phyloP scores from a whole-genome alignment of 108 stramenopile species.

The Bacterosira constricta region DNA sequence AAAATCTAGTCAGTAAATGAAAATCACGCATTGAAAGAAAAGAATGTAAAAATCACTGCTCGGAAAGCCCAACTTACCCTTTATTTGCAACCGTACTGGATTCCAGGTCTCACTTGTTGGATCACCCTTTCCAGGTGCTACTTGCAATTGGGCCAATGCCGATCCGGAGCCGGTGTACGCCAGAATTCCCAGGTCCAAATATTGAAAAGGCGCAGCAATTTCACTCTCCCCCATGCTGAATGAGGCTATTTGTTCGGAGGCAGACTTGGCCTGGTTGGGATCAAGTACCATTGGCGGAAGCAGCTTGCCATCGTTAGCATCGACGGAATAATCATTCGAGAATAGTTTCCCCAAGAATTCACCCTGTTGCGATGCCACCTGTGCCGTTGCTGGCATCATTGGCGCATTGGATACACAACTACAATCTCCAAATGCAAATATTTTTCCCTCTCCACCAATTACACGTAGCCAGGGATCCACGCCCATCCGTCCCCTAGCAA shows the following conservation, averaged over 20 bases:
- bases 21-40: too few species aligned
- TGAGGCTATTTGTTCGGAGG: conserved; percentile 70
- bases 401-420: conserved; percentile 59
- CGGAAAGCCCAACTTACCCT: conserved; percentile 77
- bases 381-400: conserved; percentile 87
- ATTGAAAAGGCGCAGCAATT: conserved; percentile 94
- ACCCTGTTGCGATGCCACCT: conserved; percentile 94
- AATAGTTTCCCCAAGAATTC: conserved; percentile 86
- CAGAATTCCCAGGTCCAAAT: conserved; percentile 92
- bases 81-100: conserved; percentile 65
- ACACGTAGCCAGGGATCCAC: conserved; percentile 92
- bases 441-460: conserved; percentile 75
- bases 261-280: conserved; percentile 43
- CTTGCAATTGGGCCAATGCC: conserved; percentile 81
- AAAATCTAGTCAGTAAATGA: too few species aligned
- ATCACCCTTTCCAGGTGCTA: conserved; percentile 59
- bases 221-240: conserved; percentile 52
- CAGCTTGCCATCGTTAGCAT: conserved; percentile 28
- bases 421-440: conserved; percentile 93
- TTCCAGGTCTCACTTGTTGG: conserved; percentile 37
- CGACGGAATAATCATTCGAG: conserved; percentile 75
- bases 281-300: conserved; percentile 55
- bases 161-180: conserved; percentile 92
- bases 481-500: conserved; percentile 85
- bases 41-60: too few species aligned